Base-by-base conservation (phyloP, 2,329 filamentous ascomycete genomes). In the Fusarium floridanum region DNA sequence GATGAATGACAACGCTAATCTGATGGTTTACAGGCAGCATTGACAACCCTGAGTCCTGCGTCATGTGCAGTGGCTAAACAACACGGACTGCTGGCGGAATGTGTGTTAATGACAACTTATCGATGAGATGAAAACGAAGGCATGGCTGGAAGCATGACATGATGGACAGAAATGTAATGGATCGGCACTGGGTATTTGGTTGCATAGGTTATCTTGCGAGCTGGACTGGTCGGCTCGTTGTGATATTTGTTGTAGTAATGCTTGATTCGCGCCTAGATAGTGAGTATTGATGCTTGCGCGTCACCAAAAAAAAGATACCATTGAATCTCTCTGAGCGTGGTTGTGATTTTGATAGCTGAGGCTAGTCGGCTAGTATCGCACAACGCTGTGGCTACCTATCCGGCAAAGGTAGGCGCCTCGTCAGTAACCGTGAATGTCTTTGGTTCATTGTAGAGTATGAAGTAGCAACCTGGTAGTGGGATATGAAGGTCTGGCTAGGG, bases 41-140 rank as follows among this genome's bases (percentile, higher is more conserved):
- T 83, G 95, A 98, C 82, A 98, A 98, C 87, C 95, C 93, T 78
- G 97, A 99, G 83, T 89, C 93, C 57, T 99, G 97, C 83, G 83
- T 98, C 75, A 98, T 99, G 97, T 99, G 97, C 91, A 97, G 94
- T 85, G 96, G 95, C 87, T 98, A 90, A 84, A 80, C 22, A 56
- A 29, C 10, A 59, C 27, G 16, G 22, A 27, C 65, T 62, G 62
- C 55, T 29, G 29, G 41, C 66, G 60, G 61, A 66, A 65, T 65
- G 69, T 79, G 71, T 79, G 76, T 70, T 80, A 66, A 81, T 75
- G 79, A 82, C 67, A 55, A 74, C 34, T 36, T 36, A 36, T 71
- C 76, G 75, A 81, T 73, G 78, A 82, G 79, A 79, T 73, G 71
- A 76, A 67, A 66, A 82, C 70, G 73, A 80, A 67, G 74, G 70